Evolutionary conservation across 345 rosid genomes (phyloP), one percentile per base, ranked within the genome.

Genomic region (Citrus hindsii): DNA sequence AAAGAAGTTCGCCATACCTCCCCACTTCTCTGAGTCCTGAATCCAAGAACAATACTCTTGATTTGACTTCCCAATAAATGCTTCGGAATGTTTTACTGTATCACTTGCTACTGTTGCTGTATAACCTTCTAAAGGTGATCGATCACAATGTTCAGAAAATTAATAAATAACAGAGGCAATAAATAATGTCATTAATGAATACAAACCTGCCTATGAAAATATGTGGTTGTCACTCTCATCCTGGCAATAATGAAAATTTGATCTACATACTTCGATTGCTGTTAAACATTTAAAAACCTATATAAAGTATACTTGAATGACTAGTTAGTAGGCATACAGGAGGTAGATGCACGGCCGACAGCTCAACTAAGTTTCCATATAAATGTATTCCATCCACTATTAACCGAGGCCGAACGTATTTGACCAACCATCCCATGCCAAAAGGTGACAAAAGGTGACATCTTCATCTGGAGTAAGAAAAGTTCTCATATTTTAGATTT

Each of bases 11-110:
- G 51, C 74, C 35, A 0, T 0, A 96, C 99, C 97, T 92, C 98
- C 99, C 98, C 98, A 96, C 80, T 96, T 96, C 80, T 91, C 95
- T 0, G 95, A 80, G 79, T 91, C 90, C 80, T 85, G 94, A 86
- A 96, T 96, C 99, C 98, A 96, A 81, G 93, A 79, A 89, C 92
- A 87, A 67, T 94, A 94, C 73, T 90, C 95, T 71, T 76, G 85
- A 59, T 94, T 96, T 22, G 79, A 80, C 86, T 90, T 96, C 67
- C 91, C 98, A 67, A 94, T 94, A 92, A 91, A 91, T 73, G 93
- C 98, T 81, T 96, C 90, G 16, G 92, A 89, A 80, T 96, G 94
- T 79, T 89, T 92, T 62, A 46, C 82, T 1, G 95, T 91, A 75
- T 90, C 86, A 55, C 97, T 93, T 42, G 88, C 90, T 83, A 97